A percentile compares a stretch with the other conserved stretches of the same genome.
These are phyloP conservation scores for Pterula multifida DNA, from an alignment of 1,284 basidiomycete species.

Conservation along the genomic window DNA sequence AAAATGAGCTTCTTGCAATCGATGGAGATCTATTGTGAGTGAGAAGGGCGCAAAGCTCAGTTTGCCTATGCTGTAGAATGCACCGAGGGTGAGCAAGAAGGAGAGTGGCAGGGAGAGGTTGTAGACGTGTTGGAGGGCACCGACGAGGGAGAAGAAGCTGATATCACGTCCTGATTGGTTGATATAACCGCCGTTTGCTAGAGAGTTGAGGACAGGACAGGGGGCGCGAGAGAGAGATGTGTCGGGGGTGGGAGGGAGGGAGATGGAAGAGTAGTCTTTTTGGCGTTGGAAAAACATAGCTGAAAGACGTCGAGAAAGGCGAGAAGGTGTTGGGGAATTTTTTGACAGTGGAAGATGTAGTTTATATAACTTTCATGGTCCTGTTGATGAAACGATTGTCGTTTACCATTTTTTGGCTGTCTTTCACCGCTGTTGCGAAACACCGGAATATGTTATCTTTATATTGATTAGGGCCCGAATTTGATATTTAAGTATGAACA, in stretches of 20 bases:
- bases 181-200: slow-evolving; percentile 36
- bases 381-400: neutral
- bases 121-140: slow-evolving; percentile 23
- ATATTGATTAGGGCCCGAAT: neutral
- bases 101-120: slow-evolving; percentile 22
- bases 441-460: neutral
- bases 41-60: neutral
- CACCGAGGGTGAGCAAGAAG: slow-evolving; percentile 3
- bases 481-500: too few species aligned
- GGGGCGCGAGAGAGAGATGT: slow-evolving; percentile 24
- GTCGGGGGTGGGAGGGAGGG: neutral
- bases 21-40: neutral
- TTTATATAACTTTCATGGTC: neutral
- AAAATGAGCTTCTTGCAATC: neutral
- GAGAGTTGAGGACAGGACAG: slow-evolving; percentile 36
- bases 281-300: neutral
- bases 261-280: slow-evolving; percentile 7
- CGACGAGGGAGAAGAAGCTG: slow-evolving; percentile 15
- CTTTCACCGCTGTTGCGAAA: neutral
- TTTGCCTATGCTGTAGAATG: neutral
- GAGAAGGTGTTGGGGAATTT: neutral
- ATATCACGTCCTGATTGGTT: slow-evolving; percentile 23
- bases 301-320: neutral
- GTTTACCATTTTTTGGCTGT: neutral
- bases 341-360: neutral